Evolutionary conservation across 2,329 filamentous ascomycete species (phyloP).

Genomic region (Microcyclosporella mali): DNA sequence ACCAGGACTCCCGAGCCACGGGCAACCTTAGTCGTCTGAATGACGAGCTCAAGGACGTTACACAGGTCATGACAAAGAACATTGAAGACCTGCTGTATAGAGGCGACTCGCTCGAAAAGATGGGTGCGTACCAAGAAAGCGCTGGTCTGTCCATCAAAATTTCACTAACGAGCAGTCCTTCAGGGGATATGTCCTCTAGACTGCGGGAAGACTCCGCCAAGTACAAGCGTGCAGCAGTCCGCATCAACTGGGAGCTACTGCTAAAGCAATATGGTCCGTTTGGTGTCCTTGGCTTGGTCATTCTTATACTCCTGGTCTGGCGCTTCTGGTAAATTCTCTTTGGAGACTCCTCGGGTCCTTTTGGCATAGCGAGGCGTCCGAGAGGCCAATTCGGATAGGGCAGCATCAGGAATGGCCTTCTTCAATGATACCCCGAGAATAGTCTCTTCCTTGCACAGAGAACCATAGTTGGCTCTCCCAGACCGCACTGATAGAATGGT

Average conservation of each 20-base stretch:
- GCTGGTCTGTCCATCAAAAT: constrained; percentile 51
- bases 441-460: constrained; percentile 10
- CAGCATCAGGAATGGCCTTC: constrained; percentile 2
- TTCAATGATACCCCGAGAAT: constrained; percentile 22
- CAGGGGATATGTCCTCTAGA: constrained; percentile 45
- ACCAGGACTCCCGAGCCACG: constrained; percentile 83
- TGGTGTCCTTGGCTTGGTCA: constrained; percentile 70
- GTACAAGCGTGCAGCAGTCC: constrained; percentile 84
- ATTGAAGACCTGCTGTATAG: constrained; percentile 96
- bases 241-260: constrained; percentile 96
- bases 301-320: constrained; percentile 85
- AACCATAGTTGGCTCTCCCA: background rate
- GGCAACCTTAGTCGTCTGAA: constrained; percentile 94
- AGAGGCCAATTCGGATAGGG: constrained; percentile 2
- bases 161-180: no score
- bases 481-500: background rate
- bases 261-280: constrained; percentile 95
- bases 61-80: constrained; percentile 99
- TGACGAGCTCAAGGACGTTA: constrained; percentile 94
- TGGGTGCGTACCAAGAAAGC: constrained; percentile 52
- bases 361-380: constrained; percentile 23
- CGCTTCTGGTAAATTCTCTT: constrained; percentile 67
- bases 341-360: constrained; percentile 1
- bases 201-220: constrained; percentile 90
- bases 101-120: constrained; percentile 88